Percentiles rank a stretch among this genome's conserved stretches.
Conservation (phyloP, 2,329 filamentous ascomycete species). For the Talaromyces verruculosus region DNA sequence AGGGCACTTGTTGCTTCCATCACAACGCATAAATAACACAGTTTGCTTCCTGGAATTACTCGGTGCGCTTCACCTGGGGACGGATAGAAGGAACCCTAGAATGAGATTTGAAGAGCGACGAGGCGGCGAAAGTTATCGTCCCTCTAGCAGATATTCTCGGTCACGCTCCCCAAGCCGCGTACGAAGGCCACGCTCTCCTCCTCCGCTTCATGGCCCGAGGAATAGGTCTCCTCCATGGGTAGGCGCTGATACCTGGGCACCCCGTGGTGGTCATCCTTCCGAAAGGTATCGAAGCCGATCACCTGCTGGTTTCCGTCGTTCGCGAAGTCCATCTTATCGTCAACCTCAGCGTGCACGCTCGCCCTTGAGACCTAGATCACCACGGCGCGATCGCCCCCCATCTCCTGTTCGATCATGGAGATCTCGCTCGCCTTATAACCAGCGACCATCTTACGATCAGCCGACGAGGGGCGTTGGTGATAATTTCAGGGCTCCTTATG, state of each 20-base stretch:
- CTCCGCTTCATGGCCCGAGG: constrained; percentile 32
- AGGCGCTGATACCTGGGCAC: constrained; percentile 46
- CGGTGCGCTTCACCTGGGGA: background rate
- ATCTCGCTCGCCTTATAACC: constrained; percentile 41
- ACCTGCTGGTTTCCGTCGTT: constrained; percentile 41
- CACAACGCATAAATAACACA: background rate
- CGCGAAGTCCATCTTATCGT: constrained; percentile 42
- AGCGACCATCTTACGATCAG: constrained; percentile 33
- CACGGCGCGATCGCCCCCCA: constrained; percentile 39
- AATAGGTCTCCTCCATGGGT: constrained; percentile 38
- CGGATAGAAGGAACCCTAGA: background rate
- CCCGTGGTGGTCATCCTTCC: constrained; percentile 35
- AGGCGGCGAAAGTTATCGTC: constrained; percentile 47
- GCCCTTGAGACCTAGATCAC: constrained; percentile 43
- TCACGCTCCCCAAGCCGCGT: constrained; percentile 39
- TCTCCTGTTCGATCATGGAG: constrained; percentile 42
- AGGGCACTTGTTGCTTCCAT: background rate
- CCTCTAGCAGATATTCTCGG: constrained; percentile 33
- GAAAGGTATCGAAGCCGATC: constrained; percentile 45
- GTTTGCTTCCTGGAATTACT: background rate
- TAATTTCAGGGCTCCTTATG: constrained; percentile 36
- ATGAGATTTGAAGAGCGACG: constrained; percentile 43
- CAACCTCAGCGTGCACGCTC: constrained; percentile 39
- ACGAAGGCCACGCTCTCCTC: constrained; percentile 33
- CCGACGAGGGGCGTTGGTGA: constrained; percentile 40